Conservation (phyloP, 2,329 filamentous ascomycete genomes). For the Ophiostoma perfectum region DNA sequence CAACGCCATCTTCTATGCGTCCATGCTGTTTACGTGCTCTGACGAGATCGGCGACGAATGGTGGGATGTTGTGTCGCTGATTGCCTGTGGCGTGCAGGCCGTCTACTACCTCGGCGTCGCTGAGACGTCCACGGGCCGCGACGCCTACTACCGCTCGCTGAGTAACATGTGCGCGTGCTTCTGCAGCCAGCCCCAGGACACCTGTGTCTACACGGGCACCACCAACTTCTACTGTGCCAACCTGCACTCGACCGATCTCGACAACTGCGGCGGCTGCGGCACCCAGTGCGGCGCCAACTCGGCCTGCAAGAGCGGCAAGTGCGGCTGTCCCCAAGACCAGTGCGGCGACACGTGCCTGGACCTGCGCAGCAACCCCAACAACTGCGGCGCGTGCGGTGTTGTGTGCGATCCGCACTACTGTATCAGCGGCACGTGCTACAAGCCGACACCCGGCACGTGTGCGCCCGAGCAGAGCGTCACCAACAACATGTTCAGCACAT, state of each 20-base stretch:
- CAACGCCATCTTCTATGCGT: slow-evolving; percentile 18
- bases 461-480: slow-evolving; percentile 20
- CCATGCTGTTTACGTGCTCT: slow-evolving; percentile 15
- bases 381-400: slow-evolving; percentile 18
- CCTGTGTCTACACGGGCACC: slow-evolving; percentile 12
- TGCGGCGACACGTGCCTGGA: slow-evolving; percentile 17
- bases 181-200: slow-evolving; percentile 16
- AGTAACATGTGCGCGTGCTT: slow-evolving; percentile 18
- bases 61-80: slow-evolving; percentile 20
- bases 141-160: slow-evolving; percentile 17
- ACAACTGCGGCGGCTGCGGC: slow-evolving; percentile 18
- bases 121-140: slow-evolving; percentile 18
- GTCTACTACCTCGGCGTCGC: slow-evolving; percentile 18
- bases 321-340: slow-evolving; percentile 19
- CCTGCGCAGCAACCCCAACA: slow-evolving; percentile 17
- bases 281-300: slow-evolving; percentile 19
- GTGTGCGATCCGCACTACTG: slow-evolving; percentile 18
- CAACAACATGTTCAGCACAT: slow-evolving; percentile 20
- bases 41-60: slow-evolving; percentile 20
- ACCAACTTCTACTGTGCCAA: slow-evolving; percentile 13
- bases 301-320: slow-evolving; percentile 15
- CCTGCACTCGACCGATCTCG: slow-evolving; percentile 6
- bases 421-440: slow-evolving; percentile 18
- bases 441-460: slow-evolving; percentile 14
- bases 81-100: slow-evolving; percentile 18